Base-by-base conservation (phyloP, 2,329 filamentous ascomycete genomes). In the Podosphaera fusca region DNA sequence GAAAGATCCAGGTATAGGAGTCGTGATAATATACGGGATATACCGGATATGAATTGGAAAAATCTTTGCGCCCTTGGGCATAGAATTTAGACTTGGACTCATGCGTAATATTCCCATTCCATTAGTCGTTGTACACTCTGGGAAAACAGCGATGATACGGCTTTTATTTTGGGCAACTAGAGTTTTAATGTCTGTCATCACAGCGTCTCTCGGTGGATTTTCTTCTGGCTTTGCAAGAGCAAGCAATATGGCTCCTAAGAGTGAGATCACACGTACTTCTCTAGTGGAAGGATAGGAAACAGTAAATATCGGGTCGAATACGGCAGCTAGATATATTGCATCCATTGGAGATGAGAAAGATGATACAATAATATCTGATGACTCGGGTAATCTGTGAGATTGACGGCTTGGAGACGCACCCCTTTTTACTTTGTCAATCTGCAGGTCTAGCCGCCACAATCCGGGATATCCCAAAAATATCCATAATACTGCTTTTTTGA, bases 361-460 rank as follows among this genome's bases (percentile, higher is more conserved):
- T 55, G 86, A 84, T 54, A 87, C 89, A 64, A 98, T 92, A 63
- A 98, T 75, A 57, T 83, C 85, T 52, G 85, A 81, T 3, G 83
- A 79, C 57, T 84, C 79, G 1, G 92, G 92, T 21, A 96, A 79
- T 46, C 87, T 80, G 59, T 81, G 75, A 58, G 76, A 73, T 45
- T 84, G 81, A 64, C 88, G 82, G 65, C 84, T 82, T 52, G 84
- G 82, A 36, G 94, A 74, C 33, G 84, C 89, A 72, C 92, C 92
- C 71, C 88, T 86, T 71, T 87, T 89, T 56, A 98, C 92, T 58
- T 90, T 90, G 68, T 98, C 92, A 62, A 98, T 87, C 69, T 95
- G 90, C n/a, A 98, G 74, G 70, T 98, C 92, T 58, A 95, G 83
- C 90, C 90, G 96, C 88, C 89, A 96, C 58, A 98, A 86, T 34